Evolutionary conservation across 805 yeast species (phyloP).

Genomic region (Zygoascus ofunaensis): DNA sequence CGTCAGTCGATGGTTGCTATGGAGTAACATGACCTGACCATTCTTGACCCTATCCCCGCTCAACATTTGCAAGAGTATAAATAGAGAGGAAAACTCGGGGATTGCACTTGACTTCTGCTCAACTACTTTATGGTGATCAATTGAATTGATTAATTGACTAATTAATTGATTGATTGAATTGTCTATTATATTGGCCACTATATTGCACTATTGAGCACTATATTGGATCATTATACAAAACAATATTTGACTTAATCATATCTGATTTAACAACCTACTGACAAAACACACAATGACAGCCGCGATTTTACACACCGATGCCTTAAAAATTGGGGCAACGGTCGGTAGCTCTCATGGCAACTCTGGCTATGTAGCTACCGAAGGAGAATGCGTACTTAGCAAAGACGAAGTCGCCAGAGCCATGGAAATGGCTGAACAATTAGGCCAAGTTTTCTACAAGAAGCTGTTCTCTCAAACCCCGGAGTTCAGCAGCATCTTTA

Average conservation of each 20-base stretch:
- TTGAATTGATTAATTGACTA: no score
- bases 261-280: no score
- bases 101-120: no score
- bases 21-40: no score
- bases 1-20: no score
- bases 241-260: no score
- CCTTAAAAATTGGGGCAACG: neutral
- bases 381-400: constrained; percentile 1
- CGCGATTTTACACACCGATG: neutral
- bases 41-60: neutral
- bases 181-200: no score
- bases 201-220: neutral
- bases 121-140: no score
- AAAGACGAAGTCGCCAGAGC: constrained; percentile 13
- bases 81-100: neutral
- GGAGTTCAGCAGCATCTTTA: constrained; percentile 52
- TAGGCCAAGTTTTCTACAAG: constrained; percentile 47
- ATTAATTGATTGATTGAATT: no score
- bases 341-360: neutral
- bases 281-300: neutral
- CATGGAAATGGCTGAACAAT: constrained; percentile 40
- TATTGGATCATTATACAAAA: neutral
- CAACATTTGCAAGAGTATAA: neutral
- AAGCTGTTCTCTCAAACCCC: constrained; percentile 46
- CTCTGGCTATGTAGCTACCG: neutral